Evolutionary conservation across 2,329 filamentous ascomycete genomes (phyloP).

Genomic region (Tolypocladium sp.): DNA sequence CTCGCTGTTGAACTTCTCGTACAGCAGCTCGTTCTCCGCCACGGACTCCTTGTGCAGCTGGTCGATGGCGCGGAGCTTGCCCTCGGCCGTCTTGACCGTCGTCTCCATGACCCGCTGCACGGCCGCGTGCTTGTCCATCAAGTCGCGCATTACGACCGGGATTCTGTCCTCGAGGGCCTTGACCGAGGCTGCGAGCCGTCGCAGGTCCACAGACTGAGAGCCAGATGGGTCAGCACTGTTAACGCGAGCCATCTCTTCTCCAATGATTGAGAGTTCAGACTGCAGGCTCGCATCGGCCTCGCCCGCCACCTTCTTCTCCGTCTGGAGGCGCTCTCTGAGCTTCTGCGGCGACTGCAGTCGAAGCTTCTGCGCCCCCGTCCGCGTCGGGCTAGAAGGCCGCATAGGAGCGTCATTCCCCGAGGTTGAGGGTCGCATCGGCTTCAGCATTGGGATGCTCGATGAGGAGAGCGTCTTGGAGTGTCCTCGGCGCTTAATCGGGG

Average conservation of each 20-base stretch:
- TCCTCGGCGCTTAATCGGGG: constrained; percentile 16
- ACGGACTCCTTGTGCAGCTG: constrained; percentile 81
- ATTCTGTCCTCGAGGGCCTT: constrained; percentile 59
- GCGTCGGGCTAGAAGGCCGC: constrained; percentile 17
- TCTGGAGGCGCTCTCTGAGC: constrained; percentile 74
- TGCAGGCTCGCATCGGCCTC: constrained; percentile 61
- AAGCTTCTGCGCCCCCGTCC: constrained; percentile 38
- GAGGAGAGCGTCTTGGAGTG: constrained; percentile 43
- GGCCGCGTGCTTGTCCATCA: constrained; percentile 50
- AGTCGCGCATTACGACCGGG: constrained; percentile 46
- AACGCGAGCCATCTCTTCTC: constrained; percentile 64
- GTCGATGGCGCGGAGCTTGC: constrained; percentile 73
- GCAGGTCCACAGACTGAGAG: constrained; percentile 29
- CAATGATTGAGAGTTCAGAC: constrained; percentile 70
- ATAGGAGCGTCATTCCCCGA: constrained; percentile 14
- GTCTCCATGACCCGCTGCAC: constrained; percentile 65
- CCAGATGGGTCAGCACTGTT: constrained; percentile 25
- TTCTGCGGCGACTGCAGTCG: constrained; percentile 65
- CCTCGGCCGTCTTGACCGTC: constrained; percentile 64
- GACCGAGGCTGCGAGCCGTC: constrained; percentile 47
- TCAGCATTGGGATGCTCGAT: constrained; percentile 46
- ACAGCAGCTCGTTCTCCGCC: constrained; percentile 87
- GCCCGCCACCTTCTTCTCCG: constrained; percentile 66
- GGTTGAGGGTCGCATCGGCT: constrained; percentile 22
- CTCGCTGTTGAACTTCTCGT: constrained; percentile 88